phyloP scores from a whole-genome alignment of 2,329 filamentous ascomycete species.

The Cylindrodendrum hubeiense region DNA sequence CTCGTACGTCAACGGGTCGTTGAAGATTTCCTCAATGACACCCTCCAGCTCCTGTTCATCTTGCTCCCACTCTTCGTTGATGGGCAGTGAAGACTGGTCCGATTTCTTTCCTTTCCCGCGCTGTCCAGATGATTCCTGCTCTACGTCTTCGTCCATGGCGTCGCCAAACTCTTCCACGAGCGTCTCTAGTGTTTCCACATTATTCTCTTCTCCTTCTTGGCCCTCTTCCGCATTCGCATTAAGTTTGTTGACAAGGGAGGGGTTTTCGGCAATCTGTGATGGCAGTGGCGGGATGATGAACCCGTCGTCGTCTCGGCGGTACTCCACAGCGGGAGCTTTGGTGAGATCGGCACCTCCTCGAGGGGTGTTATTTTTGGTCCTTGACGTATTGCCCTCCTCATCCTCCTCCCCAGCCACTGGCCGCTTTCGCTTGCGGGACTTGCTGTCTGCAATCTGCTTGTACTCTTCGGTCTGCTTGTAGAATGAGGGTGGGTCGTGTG shows the following conservation, averaged over 20 bases:
- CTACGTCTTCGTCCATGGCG: slow-evolving; percentile 48
- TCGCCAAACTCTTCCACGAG: slow-evolving; percentile 61
- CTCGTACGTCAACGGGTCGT: slow-evolving; percentile 68
- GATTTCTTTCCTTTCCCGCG: slow-evolving; percentile 35
- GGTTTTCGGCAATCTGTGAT: slow-evolving; percentile 51
- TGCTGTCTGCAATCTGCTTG: slow-evolving; percentile 64
- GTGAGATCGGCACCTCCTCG: slow-evolving; percentile 51
- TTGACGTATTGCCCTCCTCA: slow-evolving; percentile 30
- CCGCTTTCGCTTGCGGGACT: slow-evolving; percentile 61
- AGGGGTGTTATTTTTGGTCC: slow-evolving; percentile 10
- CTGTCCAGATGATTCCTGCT: slow-evolving; percentile 21
- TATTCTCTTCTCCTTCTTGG: slow-evolving; percentile 33
- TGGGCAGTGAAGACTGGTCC: slow-evolving; percentile 61
- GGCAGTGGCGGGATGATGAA: slow-evolving; percentile 73
- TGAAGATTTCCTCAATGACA: slow-evolving; percentile 79
- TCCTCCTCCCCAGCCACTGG: slow-evolving; percentile 49
- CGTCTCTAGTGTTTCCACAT: slow-evolving; percentile 52
- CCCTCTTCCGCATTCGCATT: slow-evolving; percentile 24
- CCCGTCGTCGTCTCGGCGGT: slow-evolving; percentile 73
- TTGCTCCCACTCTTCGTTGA: slow-evolving; percentile 72
- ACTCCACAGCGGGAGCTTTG: slow-evolving; percentile 50
- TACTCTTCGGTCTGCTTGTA: slow-evolving; percentile 75
- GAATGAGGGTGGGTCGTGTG: slow-evolving; percentile 86
- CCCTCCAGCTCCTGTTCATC: slow-evolving; percentile 75
- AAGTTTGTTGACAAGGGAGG: slow-evolving; percentile 40